phyloP scores from a whole-genome alignment of 2,329 filamentous ascomycete species.

The Trichoderma aggressivum region DNA sequence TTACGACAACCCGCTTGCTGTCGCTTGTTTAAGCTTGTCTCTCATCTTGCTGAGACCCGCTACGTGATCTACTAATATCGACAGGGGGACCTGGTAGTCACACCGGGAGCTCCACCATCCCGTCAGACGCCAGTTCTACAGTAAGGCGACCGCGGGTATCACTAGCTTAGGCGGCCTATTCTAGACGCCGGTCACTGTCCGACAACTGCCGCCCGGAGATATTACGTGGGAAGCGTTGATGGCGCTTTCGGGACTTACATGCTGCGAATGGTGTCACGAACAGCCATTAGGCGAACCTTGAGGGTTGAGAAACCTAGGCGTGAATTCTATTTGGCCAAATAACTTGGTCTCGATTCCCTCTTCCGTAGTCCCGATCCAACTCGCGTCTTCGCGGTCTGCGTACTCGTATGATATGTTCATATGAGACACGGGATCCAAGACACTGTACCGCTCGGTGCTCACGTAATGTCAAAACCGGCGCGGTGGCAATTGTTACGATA shows the following conservation, averaged over 20 bases:
- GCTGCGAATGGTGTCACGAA: not conserved
- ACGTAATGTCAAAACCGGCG: not conserved
- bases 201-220: not conserved
- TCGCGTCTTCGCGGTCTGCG: not conserved
- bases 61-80: not conserved
- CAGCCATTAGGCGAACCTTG: not conserved
- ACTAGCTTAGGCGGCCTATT: not conserved
- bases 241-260: not conserved
- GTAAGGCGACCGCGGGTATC: not conserved
- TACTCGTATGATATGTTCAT: not conserved
- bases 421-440: not conserved
- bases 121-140: conserved; percentile 1
- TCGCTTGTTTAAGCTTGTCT: not conserved
- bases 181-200: not conserved
- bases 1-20: not conserved
- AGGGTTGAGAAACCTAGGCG: not conserved
- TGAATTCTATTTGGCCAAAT: not conserved
- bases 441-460: not conserved
- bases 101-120: not conserved
- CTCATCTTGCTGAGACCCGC: not conserved
- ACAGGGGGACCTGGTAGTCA: not conserved
- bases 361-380: not conserved
- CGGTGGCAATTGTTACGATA: not conserved
- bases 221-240: conserved; percentile 7
- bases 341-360: no score